Conservation (phyloP, 352 stramenopile genomes). For the Phytopythium kandeliae region DNA sequence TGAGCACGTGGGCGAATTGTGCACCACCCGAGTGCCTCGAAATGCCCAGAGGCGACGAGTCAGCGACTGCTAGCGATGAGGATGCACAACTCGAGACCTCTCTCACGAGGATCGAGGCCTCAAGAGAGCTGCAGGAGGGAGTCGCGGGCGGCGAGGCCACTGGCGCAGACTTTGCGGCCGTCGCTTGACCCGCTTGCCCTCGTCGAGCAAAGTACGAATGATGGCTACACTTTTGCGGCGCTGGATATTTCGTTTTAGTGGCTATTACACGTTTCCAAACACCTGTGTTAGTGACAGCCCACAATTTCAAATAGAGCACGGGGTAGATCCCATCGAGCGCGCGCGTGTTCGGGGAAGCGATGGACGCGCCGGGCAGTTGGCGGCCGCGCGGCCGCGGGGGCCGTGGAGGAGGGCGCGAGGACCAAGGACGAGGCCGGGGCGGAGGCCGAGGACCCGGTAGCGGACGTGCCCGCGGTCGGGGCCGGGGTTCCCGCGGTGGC, state of each 20-base stretch:
- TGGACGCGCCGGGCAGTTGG: neutral
- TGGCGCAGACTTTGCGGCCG: neutral
- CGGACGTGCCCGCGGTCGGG: slow-evolving; percentile 1
- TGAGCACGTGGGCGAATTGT: slow-evolving; percentile 48
- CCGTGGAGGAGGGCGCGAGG: neutral
- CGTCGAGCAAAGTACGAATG: too few relatives aligned
- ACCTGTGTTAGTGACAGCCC: neutral
- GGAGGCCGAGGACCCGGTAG: slow-evolving; percentile 7
- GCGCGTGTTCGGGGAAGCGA: too few relatives aligned
- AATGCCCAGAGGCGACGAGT: neutral
- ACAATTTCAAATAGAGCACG: neutral
- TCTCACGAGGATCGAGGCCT: neutral
- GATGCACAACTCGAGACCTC: neutral
- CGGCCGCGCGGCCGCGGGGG: neutral
- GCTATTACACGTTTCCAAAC: neutral
- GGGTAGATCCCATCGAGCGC: too few relatives aligned
- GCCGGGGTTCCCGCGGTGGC: slow-evolving; percentile 6
- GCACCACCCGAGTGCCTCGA: slow-evolving; percentile 8
- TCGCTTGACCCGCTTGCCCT: neutral
- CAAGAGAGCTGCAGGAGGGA: neutral
- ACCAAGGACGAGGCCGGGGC: slow-evolving; percentile 7
- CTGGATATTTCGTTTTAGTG: neutral
- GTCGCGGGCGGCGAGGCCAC: neutral
- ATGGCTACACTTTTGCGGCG: neutral
- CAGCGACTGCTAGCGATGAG: neutral